Evolutionary conservation across 192 early-diverging fungal species (phyloP), one percentile per base, ranked within the genome.

Genomic region (Linnemannia zychae): DNA sequence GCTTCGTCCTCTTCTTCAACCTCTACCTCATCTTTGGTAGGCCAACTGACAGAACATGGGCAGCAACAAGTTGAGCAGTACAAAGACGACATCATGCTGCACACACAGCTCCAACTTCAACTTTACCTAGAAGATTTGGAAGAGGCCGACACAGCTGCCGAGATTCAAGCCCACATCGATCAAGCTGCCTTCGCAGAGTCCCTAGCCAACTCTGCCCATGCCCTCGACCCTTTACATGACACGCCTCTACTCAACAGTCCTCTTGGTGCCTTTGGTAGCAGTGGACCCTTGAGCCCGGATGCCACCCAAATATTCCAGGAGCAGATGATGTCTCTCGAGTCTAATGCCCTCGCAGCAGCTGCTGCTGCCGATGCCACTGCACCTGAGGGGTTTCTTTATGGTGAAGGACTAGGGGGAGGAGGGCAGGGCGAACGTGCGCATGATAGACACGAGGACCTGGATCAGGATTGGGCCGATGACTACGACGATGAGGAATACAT

Each of bases 401-500:
- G 66, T 36, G 68, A 37, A 74, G 31, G 36, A 44, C 31, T 33
- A 37, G 37, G 44, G 12, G 48, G 47, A 68, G 17, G 60, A 31
- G 57, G 53, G 24, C 77, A 69, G 52, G 52, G 37, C 7, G 72
- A 47, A 72, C 33, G 36, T 34, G 9, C 74, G 73, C 73, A 69
- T 69, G 67, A 52, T 33, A n/a, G 72, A 17, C 77, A 65, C 40
- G 52, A 71, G 0, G 77, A 72, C 40, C 28, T 53, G 48, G 78
- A 80, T n/a, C 57, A 22, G 60, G 49, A 63, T 31, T 53, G 49
- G 78, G 52, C 24, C 57, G 57, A 71, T 12, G 73, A 81, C 15
- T 73, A 79, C 22, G 78, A 76, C n/a, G 83, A 79, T 49, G 83
- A 85, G 37, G 83, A 85, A 17, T 85, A 74, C 34, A 33, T 73